Evolutionary conservation across 176 grass and related monocot species (phyloP).

Genomic region (Aegilops tauschii): DNA sequence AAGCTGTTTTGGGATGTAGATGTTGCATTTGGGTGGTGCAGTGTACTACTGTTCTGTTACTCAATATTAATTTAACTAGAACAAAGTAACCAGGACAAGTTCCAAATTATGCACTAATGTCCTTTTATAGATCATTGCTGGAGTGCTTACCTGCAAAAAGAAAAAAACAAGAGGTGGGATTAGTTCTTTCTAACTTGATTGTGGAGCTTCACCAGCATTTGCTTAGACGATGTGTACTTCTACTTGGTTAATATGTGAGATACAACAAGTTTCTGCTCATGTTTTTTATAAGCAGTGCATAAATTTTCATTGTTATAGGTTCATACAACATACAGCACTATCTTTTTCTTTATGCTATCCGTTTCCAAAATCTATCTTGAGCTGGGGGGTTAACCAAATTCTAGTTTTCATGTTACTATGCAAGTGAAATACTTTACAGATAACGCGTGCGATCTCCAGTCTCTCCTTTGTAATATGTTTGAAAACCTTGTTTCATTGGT

Average conservation of each 20-base stretch:
- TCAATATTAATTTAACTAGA: neutral
- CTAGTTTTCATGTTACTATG: neutral
- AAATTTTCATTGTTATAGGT: neutral
- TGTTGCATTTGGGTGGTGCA: conserved; percentile 12
- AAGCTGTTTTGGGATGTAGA: conserved; percentile 1
- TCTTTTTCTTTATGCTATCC: neutral
- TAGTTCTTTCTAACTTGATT: conserved; percentile 9
- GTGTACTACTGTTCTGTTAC: neutral
- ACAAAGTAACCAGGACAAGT: neutral
- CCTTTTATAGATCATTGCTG: neutral
- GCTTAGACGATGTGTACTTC: neutral
- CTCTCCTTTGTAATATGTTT: conserved; percentile 12
- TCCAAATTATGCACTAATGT: neutral
- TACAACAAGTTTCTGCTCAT: neutral
- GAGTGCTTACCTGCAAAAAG: neutral
- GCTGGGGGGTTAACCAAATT: neutral
- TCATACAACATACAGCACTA: neutral
- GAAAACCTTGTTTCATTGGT: conserved; percentile 7
- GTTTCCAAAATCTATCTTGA: neutral
- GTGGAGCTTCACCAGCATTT: neutral
- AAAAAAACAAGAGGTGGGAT: neutral
- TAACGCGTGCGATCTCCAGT: neutral
- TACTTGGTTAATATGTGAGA: conserved; percentile 16
- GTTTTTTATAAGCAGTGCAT: neutral
- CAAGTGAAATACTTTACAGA: neutral